Evolutionary conservation across 768 basidiomycete species (phyloP), one percentile per base, ranked within the genome.

Genomic region (Tylopilus vinaceipallidus): DNA sequence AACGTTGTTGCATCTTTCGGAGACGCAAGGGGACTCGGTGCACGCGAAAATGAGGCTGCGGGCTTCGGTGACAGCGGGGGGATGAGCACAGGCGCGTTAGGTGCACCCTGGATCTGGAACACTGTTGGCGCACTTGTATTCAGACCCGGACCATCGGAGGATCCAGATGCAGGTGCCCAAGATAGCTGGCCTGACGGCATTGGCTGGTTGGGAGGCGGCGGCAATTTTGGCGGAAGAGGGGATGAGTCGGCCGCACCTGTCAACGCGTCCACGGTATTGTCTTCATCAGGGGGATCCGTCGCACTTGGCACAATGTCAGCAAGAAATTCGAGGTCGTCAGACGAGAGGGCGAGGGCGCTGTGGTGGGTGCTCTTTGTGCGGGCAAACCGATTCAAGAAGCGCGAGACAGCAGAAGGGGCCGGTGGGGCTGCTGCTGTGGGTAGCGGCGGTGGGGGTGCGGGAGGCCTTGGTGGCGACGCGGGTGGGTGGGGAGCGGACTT

Each of bases 241-340:
- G 67, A 58, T 14, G 79, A 70, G 45, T 67, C 67, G 20, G 76
- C 69, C 67, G 76, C 70, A 49, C 60, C 66, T 23, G 73, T 68
- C 16, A 83, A 62, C 16, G 66, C 69, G 48, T 66, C 68, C 17
- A 77, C 53, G 32, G 70, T 61, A 33, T 72, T 64, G 16, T 67
- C 62, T 17, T 69, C 68, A 5, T 68, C 66, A 14, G 54, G 53
- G 14, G 69, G 74, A 48, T 81, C 79, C 42, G 56, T 63, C 11
- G 74, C 75, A 54, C 76, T 78, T 4, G 86, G 84, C 10, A 80
- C 85, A 47, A 72, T 74, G 63, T 84, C 87, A 29, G 80, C 81
- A 17, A 95, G 74, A 62, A 88, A 94, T 55, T 91, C 86, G 24
- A 95, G 74, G 63, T 95, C 93, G 50, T 89, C 83, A 2, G 80